Evolutionary conservation across 2,329 filamentous ascomycete genomes (phyloP), one percentile per base, ranked within the genome.

Genomic region (Venturia pyrina): DNA sequence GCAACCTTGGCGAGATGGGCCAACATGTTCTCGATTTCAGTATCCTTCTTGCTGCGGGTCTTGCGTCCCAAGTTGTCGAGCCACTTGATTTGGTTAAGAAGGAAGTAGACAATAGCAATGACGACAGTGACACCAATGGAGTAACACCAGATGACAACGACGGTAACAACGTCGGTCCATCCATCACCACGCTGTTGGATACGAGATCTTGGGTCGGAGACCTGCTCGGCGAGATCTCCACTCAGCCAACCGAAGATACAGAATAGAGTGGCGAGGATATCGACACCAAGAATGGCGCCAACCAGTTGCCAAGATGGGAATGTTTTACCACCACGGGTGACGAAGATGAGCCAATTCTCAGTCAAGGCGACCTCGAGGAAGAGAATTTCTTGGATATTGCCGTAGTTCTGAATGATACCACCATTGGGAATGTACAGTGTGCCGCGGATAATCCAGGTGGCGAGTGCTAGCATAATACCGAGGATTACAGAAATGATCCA

Each of bases 251-350:
- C 89, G 79, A 91, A 91, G 73, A 89, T 76, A 77, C 83, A 85
- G 83, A 91, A 91, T 73, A 91, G 80, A 66, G 88, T 90, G 46
- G 89, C 85, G 37, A 91, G 77, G 63, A 85, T 83, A 75, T 91
- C 89, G 73, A 91, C 89, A 75, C 84, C 81, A 70, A 89, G 79
- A 75, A 91, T 91, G 71, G 89, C 89, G 69, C 79, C 80, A 68
- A 91, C 82, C 65, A 91, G 81, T 78, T 91, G 88, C 85, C 87
- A 89, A 1, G 87, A 89, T 67, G 89, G 89, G 81, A 84, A 88
- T 37, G 89, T 91, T 77, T 86, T 82, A 71, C 84, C 86, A 74
- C 89, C 80, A 75, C 80, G 79, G 66, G 80, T 82, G 70, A 82
- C 80, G 75, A 82, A 82, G 74, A 82, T 82, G 67, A 82, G 77